A percentile compares a stretch with the other conserved stretches of the same genome.
Conservation (phyloP, 106 monocot genomes). For the Vanilla planifolia region DNA sequence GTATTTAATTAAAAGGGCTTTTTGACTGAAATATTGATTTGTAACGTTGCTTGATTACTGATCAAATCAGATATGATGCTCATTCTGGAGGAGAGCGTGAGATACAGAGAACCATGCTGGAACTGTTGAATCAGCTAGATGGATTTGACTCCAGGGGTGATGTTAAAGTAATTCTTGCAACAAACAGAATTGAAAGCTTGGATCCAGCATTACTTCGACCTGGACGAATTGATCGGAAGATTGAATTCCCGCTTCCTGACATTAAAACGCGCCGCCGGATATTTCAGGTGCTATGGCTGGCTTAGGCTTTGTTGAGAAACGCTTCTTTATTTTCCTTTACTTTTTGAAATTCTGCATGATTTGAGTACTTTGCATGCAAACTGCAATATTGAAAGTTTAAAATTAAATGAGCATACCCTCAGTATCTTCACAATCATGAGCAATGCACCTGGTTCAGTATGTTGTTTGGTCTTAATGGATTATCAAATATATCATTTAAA, state of each 20-base stretch:
- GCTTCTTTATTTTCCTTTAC: background rate
- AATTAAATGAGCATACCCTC: background rate
- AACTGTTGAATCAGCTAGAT: conserved; percentile 88
- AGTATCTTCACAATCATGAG: too few relatives aligned
- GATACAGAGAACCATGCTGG: conserved; percentile 95
- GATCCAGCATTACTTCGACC: conserved; percentile 92
- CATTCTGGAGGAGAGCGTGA: conserved; percentile 98
- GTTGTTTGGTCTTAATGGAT: too few relatives aligned
- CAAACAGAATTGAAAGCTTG: conserved; percentile 92
- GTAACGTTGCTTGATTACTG: too few relatives aligned
- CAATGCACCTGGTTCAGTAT: too few relatives aligned
- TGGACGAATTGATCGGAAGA: conserved; percentile 88
- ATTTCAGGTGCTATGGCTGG: conserved; percentile 57
- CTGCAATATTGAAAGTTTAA: background rate
- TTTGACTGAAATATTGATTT: too few relatives aligned
- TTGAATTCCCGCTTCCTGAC: conserved; percentile 95
- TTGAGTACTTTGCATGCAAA: background rate
- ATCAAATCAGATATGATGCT: conserved; percentile 94
- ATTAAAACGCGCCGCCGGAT: conserved; percentile 92
- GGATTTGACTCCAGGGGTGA: conserved; percentile 97
- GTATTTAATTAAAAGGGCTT: background rate
- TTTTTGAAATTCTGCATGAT: background rate
- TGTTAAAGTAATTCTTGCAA: conserved; percentile 95
- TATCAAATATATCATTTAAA: too few relatives aligned
- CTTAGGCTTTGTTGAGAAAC: background rate